A percentile compares a stretch with the other conserved stretches of the same genome.
Conservation (phyloP, 169 alveolate species). For the Sarcocystis neurona region DNA sequence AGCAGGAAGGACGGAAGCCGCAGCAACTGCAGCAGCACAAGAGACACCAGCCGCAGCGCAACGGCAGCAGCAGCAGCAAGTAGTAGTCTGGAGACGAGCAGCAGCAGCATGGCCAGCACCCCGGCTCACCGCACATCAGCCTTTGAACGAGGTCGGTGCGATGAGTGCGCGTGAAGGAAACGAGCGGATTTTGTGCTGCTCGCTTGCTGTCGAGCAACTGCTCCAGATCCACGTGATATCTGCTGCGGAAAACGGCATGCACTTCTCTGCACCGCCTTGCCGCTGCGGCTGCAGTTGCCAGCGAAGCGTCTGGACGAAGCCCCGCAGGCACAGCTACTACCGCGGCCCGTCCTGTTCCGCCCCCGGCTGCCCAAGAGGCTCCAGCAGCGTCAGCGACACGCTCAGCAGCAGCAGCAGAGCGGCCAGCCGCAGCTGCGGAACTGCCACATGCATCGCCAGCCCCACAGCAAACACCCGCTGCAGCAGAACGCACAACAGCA, state of each 20-base stretch:
- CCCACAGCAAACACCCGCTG: background rate
- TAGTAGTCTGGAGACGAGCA: too few species aligned
- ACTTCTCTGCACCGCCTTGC: conserved; percentile 19
- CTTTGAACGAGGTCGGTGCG: conserved; percentile 8
- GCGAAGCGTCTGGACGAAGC: conserved; percentile 33
- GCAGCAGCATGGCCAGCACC: too few species aligned
- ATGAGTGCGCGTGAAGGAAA: background rate
- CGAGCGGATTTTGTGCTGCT: conserved; percentile 5
- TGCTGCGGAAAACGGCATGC: conserved; percentile 39
- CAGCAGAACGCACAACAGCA: background rate
- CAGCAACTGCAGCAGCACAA: background rate
- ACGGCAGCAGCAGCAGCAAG: too few species aligned
- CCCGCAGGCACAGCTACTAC: background rate
- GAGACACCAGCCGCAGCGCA: background rate
- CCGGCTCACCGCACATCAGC: conserved; percentile 47
- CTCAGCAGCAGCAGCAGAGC: background rate
- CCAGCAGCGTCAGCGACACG: conserved; percentile 6
- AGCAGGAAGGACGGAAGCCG: background rate
- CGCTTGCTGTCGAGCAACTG: background rate
- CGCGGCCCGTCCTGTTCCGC: background rate
- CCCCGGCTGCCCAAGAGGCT: background rate
- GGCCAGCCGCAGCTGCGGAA: background rate
- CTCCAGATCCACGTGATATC: conserved; percentile 5
- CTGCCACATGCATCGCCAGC: background rate
- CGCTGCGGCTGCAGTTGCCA: conserved; percentile 19